Percentiles rank a stretch among this genome's conserved stretches.
These are phyloP conservation scores for Tillandsia fasciculata DNA, from an alignment of 176 grass and related monocot species.

Conservation along the genomic window DNA sequence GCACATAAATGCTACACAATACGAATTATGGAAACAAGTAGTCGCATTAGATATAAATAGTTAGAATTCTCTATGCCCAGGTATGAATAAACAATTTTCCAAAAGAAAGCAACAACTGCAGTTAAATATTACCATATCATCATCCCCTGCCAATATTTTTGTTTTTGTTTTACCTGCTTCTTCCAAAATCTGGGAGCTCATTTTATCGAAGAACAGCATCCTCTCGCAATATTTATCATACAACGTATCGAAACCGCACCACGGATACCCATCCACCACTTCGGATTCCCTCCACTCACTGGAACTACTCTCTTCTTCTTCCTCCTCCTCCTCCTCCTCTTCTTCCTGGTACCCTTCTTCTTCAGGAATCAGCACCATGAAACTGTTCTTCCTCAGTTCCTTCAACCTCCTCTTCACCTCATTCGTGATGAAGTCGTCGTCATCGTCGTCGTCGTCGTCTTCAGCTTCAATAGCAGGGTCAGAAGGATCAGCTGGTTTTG, in stretches of 20 bases:
- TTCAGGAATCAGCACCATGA: constrained; percentile 93
- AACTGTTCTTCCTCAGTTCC: constrained; percentile 77
- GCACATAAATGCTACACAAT: too few species aligned
- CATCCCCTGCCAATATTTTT: too few species aligned
- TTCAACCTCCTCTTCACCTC: constrained; percentile 93
- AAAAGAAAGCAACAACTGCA: too few species aligned
- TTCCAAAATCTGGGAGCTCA: constrained; percentile 44
- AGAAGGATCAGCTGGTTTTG: constrained; percentile 1
- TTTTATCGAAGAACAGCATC: constrained; percentile 80
- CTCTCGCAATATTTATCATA: constrained; percentile 71
- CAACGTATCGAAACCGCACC: constrained; percentile 58
- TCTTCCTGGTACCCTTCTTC: constrained; percentile 56
- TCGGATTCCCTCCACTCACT: constrained; percentile 52
- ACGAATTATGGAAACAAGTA: too few species aligned
- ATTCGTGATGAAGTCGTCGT: constrained; percentile 73
- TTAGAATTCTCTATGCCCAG: too few species aligned
- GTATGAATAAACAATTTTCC: too few species aligned
- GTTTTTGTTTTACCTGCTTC: constrained; percentile 41
- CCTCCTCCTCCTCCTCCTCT: constrained; percentile 33
- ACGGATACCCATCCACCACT: constrained; percentile 22
- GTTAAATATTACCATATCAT: too few species aligned
- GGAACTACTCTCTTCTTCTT: constrained; percentile 42
- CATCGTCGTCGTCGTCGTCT: constrained; percentile 31
- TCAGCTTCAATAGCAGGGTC: constrained; percentile 9
- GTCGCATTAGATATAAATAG: too few species aligned